A percentile compares a stretch with the other conserved stretches of the same genome.
These are phyloP conservation scores for Venustampulla echinocandica DNA, from an alignment of 495 filamentous ascomycete genomes.

Conservation along the genomic window DNA sequence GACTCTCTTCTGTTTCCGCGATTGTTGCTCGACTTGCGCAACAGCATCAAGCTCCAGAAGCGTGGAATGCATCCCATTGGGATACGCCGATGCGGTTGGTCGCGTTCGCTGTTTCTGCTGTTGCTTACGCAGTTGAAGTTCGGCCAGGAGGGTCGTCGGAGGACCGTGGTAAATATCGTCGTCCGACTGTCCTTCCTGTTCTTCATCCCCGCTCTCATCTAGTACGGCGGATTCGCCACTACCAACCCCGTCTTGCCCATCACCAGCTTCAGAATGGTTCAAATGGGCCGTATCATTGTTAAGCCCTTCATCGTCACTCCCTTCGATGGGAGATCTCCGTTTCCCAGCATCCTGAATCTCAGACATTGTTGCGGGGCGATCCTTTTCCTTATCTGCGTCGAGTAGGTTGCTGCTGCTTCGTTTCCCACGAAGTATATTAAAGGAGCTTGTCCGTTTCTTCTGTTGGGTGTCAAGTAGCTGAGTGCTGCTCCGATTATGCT, in stretches of 20 bases:
- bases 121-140: slow-evolving; percentile 81
- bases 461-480: slow-evolving; percentile 8
- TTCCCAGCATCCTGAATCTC: slow-evolving; percentile 4
- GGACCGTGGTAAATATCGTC: slow-evolving; percentile 50
- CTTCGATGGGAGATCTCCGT: slow-evolving; percentile 20
- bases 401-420: slow-evolving; percentile 18
- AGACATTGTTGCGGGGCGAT: slow-evolving; percentile 8
- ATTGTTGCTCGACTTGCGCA: slow-evolving; percentile 72
- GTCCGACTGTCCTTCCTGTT: slow-evolving; percentile 22
- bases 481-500: slow-evolving; percentile 11
- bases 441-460: slow-evolving; percentile 21
- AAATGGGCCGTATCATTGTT: slow-evolving; percentile 6
- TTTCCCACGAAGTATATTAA: slow-evolving; percentile 17
- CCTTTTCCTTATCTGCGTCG: slow-evolving; percentile 12
- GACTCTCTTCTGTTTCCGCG: slow-evolving; percentile 63
- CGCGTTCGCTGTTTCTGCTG: slow-evolving; percentile 69
- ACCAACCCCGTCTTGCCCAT: neutral
- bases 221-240: neutral
- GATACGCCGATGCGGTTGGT: slow-evolving; percentile 54
- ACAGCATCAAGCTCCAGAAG: slow-evolving; percentile 86
- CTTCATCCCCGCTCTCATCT: slow-evolving; percentile 20
- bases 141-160: slow-evolving; percentile 86
- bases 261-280: slow-evolving; percentile 9
- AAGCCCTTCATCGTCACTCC: slow-evolving; percentile 30
- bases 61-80: slow-evolving; percentile 78